These are phyloP conservation scores for Flaveria brownii DNA, from an alignment of 129 eudicot species.

Conservation along the genomic window DNA sequence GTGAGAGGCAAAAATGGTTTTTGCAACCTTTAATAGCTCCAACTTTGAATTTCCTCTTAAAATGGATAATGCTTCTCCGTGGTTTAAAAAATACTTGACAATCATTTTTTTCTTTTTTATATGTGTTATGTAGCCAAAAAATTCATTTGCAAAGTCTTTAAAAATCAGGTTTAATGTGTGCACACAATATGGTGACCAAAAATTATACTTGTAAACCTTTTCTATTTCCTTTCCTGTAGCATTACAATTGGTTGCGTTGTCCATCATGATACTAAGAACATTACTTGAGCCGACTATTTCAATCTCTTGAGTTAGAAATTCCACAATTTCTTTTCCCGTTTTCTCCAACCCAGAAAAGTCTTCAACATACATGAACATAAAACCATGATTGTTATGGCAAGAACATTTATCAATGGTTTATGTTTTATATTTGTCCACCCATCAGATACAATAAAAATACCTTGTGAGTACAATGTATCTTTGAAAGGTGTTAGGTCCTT, in stretches of 20 bases:
- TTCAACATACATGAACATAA: too few species aligned
- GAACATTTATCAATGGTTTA: too few species aligned
- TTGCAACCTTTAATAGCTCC: conserved; percentile 22
- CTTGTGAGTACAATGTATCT: background rate
- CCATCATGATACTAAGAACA: too few species aligned
- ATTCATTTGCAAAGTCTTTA: background rate
- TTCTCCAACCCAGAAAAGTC: too few species aligned
- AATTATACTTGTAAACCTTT: background rate
- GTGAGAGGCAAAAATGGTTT: conserved; percentile 24
- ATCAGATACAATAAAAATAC: too few species aligned
- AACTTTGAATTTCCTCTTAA: background rate
- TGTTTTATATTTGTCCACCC: too few species aligned
- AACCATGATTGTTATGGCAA: too few species aligned
- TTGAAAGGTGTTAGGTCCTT: background rate
- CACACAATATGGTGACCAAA: background rate
- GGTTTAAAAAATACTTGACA: background rate
- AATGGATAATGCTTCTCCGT: background rate
- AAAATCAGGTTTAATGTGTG: background rate
- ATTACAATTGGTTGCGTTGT: too few species aligned
- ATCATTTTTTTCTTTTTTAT: background rate
- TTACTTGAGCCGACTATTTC: too few species aligned
- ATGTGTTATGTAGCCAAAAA: background rate
- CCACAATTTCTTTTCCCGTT: too few species aligned
- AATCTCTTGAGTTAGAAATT: too few species aligned
- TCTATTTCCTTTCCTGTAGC: background rate